Percentiles rank a stretch among this genome's conserved stretches.
Conservation (phyloP, 257 asterid species). For the Agastache rugosa region DNA sequence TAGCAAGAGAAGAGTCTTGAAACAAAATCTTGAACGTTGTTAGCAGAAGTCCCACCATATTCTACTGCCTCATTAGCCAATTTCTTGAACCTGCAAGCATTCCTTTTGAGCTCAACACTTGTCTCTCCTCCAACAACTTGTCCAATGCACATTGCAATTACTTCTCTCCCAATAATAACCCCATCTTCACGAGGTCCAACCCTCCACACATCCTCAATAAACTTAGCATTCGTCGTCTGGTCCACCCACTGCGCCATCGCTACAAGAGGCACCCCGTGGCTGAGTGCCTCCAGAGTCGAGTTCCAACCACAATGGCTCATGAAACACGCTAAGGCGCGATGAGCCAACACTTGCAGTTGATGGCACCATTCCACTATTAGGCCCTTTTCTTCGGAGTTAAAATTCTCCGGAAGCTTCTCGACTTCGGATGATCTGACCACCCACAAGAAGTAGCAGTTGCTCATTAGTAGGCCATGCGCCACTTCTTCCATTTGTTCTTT, state of each 20-base stretch:
- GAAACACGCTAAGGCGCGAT: constrained; percentile 42
- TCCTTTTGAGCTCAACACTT: constrained; percentile 27
- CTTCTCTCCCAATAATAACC: constrained; percentile 38
- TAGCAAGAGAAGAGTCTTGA: background rate
- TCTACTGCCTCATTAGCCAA: constrained; percentile 40
- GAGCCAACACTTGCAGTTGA: constrained; percentile 50
- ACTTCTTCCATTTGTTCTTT: constrained; percentile 53
- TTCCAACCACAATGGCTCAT: constrained; percentile 55
- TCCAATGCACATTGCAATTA: constrained; percentile 38
- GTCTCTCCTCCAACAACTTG: constrained; percentile 37
- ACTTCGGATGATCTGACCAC: constrained; percentile 48
- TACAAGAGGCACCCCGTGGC: constrained; percentile 42
- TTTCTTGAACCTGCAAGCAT: constrained; percentile 37
- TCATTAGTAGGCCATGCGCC: constrained; percentile 36
- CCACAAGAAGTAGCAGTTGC: constrained; percentile 43
- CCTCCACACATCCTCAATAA: constrained; percentile 48
- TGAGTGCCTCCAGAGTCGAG: constrained; percentile 45
- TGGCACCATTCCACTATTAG: constrained; percentile 50
- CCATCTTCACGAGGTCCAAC: constrained; percentile 25
- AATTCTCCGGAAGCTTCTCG: constrained; percentile 42
- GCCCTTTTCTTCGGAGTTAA: constrained; percentile 40
- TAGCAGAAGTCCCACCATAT: constrained; percentile 49
- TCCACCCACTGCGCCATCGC: constrained; percentile 43
- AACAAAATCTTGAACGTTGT: constrained; percentile 24
- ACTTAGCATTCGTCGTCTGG: constrained; percentile 41